Base-by-base conservation (phyloP, 1,284 basidiomycete species). In the Ustilago bromivora region DNA sequence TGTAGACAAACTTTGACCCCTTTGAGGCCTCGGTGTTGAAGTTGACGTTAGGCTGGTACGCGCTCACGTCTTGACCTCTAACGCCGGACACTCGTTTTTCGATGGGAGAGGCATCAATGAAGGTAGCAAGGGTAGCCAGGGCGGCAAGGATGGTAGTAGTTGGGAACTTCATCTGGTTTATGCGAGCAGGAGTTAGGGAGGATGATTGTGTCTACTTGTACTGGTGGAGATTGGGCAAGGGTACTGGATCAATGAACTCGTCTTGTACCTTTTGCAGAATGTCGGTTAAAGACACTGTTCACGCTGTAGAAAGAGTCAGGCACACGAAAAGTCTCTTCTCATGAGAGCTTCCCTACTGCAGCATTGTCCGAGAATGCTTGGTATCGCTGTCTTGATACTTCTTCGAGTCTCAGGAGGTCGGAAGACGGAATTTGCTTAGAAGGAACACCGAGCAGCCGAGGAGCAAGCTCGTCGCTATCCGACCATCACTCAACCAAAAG, bases 1-100 rank as follows among this genome's bases (percentile, higher is more conserved):
- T 91, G 81, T 89, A 91, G 11, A 88, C 90, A 76, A 92, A 92
- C 15, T 87, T 70, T 51, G 91, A 85, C 4, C 91, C 91, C 69
- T 90, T 90, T n/a, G 88, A 88, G 69, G 90, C 89, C 9, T 88
- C 87, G 38, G 84, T 86, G 89, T n/a, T 19, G 43, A 90, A 91
- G 84, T 91, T 87, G 28, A 92, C 86, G 68, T 80, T 83, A 31
- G 88, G 79, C 71, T 92, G 91, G 71, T 88, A 90, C 77, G 85
- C 74, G 23, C 90, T 91, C 59, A 92, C 89, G 79, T 92, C 85
- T 43, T 85, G 84, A 1, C 79, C 77, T 12, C 52, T 57, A 6
- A 61, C 51, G 17, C 68, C 64, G 2, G 71, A 65, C 6, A 71
- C 76, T 11, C 78, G 76, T 55, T 78, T 78, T 43, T 57, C 75